Evolutionary conservation across 1,139 yeast genomes (phyloP).

Genomic region (Yamadazyma trypodendri): DNA sequence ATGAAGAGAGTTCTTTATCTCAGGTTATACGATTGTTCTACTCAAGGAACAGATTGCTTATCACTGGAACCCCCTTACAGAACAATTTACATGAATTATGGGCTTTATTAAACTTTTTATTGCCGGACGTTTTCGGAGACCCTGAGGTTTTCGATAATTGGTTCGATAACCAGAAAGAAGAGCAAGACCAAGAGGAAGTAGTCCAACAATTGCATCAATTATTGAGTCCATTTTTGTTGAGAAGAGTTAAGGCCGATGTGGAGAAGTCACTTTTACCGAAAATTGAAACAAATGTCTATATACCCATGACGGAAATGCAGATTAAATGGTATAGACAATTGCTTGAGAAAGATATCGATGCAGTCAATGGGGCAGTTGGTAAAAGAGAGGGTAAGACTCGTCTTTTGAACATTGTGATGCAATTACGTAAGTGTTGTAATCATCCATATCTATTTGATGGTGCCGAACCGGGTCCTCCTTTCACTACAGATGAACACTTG

Average conservation of each 20-base stretch:
- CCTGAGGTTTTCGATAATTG: constrained; percentile 87
- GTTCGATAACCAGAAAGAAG: constrained; percentile 52
- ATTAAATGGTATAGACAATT: constrained; percentile 84
- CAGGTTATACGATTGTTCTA: constrained; percentile 86
- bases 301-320: constrained; percentile 96
- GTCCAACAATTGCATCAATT: constrained; percentile 86
- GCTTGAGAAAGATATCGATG: constrained; percentile 91
- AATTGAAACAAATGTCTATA: constrained; percentile 83
- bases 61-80: constrained; percentile 96
- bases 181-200: constrained; percentile 59
- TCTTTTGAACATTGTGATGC: constrained; percentile 91
- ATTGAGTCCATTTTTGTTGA: constrained; percentile 78
- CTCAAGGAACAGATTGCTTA: constrained; percentile 78
- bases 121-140: constrained; percentile 94
- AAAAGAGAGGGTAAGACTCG: constrained; percentile 90
- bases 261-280: constrained; percentile 89
- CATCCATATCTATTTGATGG: constrained; percentile 97
- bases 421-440: constrained; percentile 91
- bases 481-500: constrained; percentile 92
- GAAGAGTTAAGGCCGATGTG: constrained; percentile 91
- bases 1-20: constrained; percentile 86
- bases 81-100: constrained; percentile 93
- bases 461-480: constrained; percentile 99
- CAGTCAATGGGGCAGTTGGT: constrained; percentile 90
- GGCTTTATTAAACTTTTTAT: constrained; percentile 85